phyloP scores from a whole-genome alignment of 2,329 filamentous ascomycete species.

The Hypoxylon sp. region DNA sequence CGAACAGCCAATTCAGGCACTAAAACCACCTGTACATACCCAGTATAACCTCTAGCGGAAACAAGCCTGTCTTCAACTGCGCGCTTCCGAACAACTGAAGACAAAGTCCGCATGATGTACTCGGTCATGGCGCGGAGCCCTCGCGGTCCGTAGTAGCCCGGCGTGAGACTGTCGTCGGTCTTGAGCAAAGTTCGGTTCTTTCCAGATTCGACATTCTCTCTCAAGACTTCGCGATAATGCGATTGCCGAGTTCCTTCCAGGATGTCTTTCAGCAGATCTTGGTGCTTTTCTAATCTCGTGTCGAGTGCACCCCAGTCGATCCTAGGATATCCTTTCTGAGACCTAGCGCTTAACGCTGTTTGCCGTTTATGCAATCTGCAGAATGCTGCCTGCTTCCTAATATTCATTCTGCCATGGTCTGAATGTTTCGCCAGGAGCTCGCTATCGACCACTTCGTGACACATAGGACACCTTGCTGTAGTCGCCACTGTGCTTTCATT shows the following conservation, averaged over 20 bases:
- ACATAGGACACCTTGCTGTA: conserved; percentile 74
- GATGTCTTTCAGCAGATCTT: conserved; percentile 69
- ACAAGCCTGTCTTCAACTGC: conserved; percentile 76
- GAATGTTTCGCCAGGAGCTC: conserved; percentile 69
- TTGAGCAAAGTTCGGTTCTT: conserved; percentile 73
- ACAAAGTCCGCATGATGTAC: conserved; percentile 74
- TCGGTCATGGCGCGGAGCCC: conserved; percentile 82
- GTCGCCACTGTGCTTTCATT: conserved; percentile 29
- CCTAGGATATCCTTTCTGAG: conserved; percentile 73
- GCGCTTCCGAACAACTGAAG: conserved; percentile 71
- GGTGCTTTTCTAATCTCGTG: conserved; percentile 70
- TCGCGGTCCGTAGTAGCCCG: conserved; percentile 87
- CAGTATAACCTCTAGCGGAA: conserved; percentile 74
- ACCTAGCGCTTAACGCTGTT: conserved; percentile 66
- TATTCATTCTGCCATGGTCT: conserved; percentile 64
- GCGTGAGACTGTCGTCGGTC: conserved; percentile 71
- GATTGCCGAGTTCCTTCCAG: conserved; percentile 70
- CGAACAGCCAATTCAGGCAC: conserved; percentile 77
- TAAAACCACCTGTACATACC: conserved; percentile 81
- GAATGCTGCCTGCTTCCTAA: conserved; percentile 73
- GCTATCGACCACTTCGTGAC: conserved; percentile 71
- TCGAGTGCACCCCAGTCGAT: conserved; percentile 79
- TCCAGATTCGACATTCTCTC: conserved; percentile 69
- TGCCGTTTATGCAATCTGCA: conserved; percentile 74
- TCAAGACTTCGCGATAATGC: conserved; percentile 72